Evolutionary conservation across 2,329 filamentous ascomycete species (phyloP), one percentile per base, ranked within the genome.

Genomic region (Pseudogymnoascus sp.): DNA sequence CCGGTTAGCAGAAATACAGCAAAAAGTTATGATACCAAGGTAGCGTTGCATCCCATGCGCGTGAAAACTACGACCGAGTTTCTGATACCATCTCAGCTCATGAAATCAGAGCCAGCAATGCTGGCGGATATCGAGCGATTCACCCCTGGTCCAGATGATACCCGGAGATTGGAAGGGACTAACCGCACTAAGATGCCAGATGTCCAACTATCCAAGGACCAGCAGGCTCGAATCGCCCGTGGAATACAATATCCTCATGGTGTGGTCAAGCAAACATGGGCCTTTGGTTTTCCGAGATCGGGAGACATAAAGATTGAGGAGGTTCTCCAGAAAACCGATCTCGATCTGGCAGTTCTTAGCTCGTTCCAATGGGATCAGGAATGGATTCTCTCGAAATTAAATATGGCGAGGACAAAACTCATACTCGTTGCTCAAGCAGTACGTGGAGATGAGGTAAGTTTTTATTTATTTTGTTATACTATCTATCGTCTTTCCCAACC

Each of bases 251-350:
- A 68, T 64, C 72, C 71, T 9, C 41, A 69, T 35, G 93, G 92
- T 1, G 77, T 80, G 0, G 84, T 97, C 55, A 94, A 91, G 75
- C 91, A 89, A 70, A 97, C 94, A 0, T 93, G 89, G 84, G 85
- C 84, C 0, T 78, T 78, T 36, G 86, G 87, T 2, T 84, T 83
- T 66, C 77, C 81, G 1, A 80, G 89, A 36, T 78, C 73, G 0
- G 78, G 78, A 65, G 91, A 96, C 65, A 91, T 97, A 71, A 94
- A 86, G 64, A 86, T 97, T 41, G 91, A 96, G 69, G 92, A 97
- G 72, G 83, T 97, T 0, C 75, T 97, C 1, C 89, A 96, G 72
- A 87, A 84, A 64, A 76, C 84, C 1, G 81, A 86, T 11, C 78
- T 97, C 7, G 79, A 89, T 60, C 83, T 91, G 39, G 92, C 91